These are phyloP conservation scores for Lizanozyma gosingica DNA, from an alignment of 1,139 yeast genomes.

Conservation along the genomic window DNA sequence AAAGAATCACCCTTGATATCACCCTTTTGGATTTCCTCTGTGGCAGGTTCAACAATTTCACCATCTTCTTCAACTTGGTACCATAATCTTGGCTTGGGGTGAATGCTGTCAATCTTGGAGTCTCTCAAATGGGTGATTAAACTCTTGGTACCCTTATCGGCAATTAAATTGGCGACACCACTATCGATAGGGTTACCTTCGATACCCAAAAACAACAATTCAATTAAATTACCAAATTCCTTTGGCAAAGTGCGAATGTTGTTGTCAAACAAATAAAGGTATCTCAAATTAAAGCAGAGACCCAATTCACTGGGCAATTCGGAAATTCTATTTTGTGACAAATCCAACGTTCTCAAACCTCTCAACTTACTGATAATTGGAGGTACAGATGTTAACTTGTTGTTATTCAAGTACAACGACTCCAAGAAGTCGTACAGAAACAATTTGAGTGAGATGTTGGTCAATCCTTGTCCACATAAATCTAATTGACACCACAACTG, in stretches of 20 bases:
- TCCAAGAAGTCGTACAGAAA: slow-evolving; percentile 82
- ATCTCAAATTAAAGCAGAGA: slow-evolving; percentile 68
- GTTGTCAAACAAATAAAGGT: slow-evolving; percentile 83
- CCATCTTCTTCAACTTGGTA: slow-evolving; percentile 70
- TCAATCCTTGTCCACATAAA: slow-evolving; percentile 80
- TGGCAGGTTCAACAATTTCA: slow-evolving; percentile 39
- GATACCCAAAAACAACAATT: slow-evolving; percentile 77
- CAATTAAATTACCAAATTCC: slow-evolving; percentile 81
- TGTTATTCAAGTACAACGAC: slow-evolving; percentile 80
- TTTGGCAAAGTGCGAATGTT: slow-evolving; percentile 65
- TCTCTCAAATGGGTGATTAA: slow-evolving; percentile 76
- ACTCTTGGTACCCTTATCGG: slow-evolving; percentile 81
- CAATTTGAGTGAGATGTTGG: slow-evolving; percentile 59
- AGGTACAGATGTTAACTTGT: slow-evolving; percentile 65
- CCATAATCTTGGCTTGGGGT: slow-evolving; percentile 78
- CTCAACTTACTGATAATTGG: slow-evolving; percentile 58
- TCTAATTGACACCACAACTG: slow-evolving; percentile 96
- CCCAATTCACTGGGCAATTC: slow-evolving; percentile 80
- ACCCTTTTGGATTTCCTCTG: slow-evolving; percentile 18
- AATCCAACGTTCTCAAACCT: slow-evolving; percentile 74
- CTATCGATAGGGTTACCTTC: slow-evolving; percentile 87
- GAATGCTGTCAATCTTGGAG: slow-evolving; percentile 56
- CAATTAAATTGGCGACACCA: slow-evolving; percentile 54
- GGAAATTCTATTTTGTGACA: slow-evolving; percentile 67
- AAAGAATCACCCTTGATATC: slow-evolving; percentile 35